These are phyloP conservation scores for Falciphora oryzae DNA, from an alignment of 2,329 filamentous ascomycete genomes.

Conservation along the genomic window DNA sequence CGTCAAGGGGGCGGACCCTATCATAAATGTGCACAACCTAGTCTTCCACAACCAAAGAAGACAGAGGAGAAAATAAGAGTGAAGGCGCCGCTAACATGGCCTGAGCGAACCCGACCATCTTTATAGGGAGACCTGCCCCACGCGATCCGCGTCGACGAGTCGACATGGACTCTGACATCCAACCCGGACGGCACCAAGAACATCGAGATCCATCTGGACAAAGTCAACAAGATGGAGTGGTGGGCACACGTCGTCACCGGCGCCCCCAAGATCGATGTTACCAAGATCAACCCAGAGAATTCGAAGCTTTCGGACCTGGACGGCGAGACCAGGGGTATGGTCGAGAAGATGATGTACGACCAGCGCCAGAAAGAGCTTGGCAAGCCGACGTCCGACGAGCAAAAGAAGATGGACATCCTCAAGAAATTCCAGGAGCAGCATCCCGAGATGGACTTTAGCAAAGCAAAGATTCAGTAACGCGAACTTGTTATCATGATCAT, in stretches of 20 bases:
- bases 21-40: slow-evolving; percentile 61
- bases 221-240: slow-evolving; percentile 96
- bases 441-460: slow-evolving; percentile 67
- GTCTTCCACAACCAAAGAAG: no score
- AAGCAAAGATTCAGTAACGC: slow-evolving; percentile 56
- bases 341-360: slow-evolving; percentile 99
- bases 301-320: slow-evolving; percentile 89
- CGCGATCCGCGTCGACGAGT: slow-evolving; percentile 75
- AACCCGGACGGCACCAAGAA: slow-evolving; percentile 54
- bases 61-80: neutral
- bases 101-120: neutral
- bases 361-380: slow-evolving; percentile 95
- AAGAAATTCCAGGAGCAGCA: slow-evolving; percentile 85
- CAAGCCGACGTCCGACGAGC: slow-evolving; percentile 83
- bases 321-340: slow-evolving; percentile 91
- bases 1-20: slow-evolving; percentile 80
- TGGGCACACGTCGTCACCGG: slow-evolving; percentile 86
- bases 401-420: slow-evolving; percentile 89
- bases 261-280: slow-evolving; percentile 89
- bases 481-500: neutral
- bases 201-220: slow-evolving; percentile 84
- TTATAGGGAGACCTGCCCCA: slow-evolving; percentile 77
- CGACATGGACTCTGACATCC: slow-evolving; percentile 76
- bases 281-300: slow-evolving; percentile 90
- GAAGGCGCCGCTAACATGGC: neutral